Conservation (phyloP, 1,139 yeast species). For the Suhomyces wounanorum region DNA sequence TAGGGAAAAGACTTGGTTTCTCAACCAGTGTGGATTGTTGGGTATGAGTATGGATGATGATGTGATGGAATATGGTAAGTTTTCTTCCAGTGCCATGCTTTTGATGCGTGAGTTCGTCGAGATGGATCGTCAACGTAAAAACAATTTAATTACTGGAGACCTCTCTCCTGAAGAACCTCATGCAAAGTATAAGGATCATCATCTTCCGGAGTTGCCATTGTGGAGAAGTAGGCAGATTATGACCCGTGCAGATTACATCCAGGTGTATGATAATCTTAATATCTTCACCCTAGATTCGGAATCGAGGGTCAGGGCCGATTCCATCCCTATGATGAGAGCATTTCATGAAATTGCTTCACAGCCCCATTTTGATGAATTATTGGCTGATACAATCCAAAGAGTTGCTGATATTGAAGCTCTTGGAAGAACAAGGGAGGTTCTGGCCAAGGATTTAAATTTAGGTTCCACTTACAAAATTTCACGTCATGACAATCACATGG, state of each 20-base stretch:
- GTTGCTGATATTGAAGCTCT: slow-evolving; percentile 76
- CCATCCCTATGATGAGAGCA: slow-evolving; percentile 89
- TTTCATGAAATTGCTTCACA: slow-evolving; percentile 75
- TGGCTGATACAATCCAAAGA: slow-evolving; percentile 69
- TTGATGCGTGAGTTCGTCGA: slow-evolving; percentile 72
- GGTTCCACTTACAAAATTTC: slow-evolving; percentile 48
- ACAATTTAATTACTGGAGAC: slow-evolving; percentile 30
- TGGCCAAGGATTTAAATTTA: slow-evolving; percentile 65
- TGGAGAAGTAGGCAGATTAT: slow-evolving; percentile 85
- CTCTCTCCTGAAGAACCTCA: not conserved
- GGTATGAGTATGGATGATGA: slow-evolving; percentile 87
- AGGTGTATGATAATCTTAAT: slow-evolving; percentile 70
- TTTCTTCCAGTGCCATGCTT: slow-evolving; percentile 74
- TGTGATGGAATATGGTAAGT: slow-evolving; percentile 84
- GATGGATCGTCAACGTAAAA: slow-evolving; percentile 52
- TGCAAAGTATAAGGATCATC: slow-evolving; percentile 41
- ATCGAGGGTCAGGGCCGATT: slow-evolving; percentile 76
- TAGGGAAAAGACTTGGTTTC: slow-evolving; percentile 81
- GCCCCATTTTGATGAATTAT: slow-evolving; percentile 70
- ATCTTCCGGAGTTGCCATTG: slow-evolving; percentile 70
- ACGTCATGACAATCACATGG: slow-evolving; percentile 15
- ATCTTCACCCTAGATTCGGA: slow-evolving; percentile 77
- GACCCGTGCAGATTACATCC: slow-evolving; percentile 84
- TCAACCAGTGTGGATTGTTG: slow-evolving; percentile 77
- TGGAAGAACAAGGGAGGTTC: slow-evolving; percentile 80